Evolutionary conservation across 1,284 basidiomycete species (phyloP).

Genomic region (Mycena sp.): DNA sequence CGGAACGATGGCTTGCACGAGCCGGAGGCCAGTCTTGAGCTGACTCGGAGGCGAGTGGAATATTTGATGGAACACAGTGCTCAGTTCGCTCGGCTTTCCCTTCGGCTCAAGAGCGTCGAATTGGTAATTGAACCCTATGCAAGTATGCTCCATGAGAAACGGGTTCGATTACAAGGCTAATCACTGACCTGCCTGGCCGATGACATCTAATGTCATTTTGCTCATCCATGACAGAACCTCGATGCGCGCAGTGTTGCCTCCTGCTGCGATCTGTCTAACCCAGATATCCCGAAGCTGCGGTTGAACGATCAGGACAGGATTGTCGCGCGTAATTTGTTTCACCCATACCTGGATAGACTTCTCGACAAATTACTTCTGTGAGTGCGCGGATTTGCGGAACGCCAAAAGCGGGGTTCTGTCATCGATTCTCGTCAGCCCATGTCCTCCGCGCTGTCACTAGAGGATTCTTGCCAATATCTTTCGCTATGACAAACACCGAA

Average conservation of each 20-base stretch:
- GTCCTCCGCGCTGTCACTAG: background rate
- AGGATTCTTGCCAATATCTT: background rate
- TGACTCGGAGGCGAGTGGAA: constrained; percentile 6
- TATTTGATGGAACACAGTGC: background rate
- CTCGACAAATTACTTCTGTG: constrained; percentile 10
- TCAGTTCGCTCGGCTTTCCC: constrained; percentile 5
- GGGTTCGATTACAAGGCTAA: too few species aligned
- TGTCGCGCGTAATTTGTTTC: background rate
- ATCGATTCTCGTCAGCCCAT: background rate
- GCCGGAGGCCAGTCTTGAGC: background rate
- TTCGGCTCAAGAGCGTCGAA: background rate
- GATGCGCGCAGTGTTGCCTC: background rate
- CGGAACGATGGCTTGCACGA: constrained; percentile 10
- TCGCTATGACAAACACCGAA: background rate
- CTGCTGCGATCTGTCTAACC: background rate
- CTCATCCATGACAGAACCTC: constrained; percentile 12
- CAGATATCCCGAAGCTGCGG: constrained; percentile 19
- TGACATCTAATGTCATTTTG: constrained; percentile 15
- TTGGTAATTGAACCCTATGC: constrained; percentile 12
- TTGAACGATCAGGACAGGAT: background rate
- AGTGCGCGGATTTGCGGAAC: constrained; percentile 13
- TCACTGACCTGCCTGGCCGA: constrained; percentile 16
- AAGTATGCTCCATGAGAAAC: too few species aligned
- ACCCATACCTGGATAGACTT: constrained; percentile 1
- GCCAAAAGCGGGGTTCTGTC: constrained; percentile 23